A percentile compares a stretch with the other conserved stretches of the same genome.
Evolutionary conservation across 306 rosid species (phyloP).

Genomic region (Casuarina cunninghamiana): DNA sequence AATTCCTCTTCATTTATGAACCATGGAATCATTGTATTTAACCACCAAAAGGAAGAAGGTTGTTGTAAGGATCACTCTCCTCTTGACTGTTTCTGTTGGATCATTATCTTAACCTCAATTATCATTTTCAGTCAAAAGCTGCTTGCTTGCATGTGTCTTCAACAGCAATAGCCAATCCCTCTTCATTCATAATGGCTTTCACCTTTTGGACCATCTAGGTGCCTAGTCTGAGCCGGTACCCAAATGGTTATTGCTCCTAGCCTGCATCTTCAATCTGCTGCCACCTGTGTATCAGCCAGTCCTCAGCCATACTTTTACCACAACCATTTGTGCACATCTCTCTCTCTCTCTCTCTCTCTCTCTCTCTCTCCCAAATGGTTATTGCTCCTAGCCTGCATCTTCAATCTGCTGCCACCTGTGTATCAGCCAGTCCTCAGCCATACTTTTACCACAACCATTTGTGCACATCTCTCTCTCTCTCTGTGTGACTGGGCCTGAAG

Average conservation of each 20-base stretch:
- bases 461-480: background rate
- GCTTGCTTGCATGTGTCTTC: background rate
- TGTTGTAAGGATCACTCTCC: background rate
- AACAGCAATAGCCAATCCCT: constrained; percentile 7
- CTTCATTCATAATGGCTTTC: constrained; percentile 4
- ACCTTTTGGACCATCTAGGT: constrained; percentile 14
- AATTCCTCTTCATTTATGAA: background rate
- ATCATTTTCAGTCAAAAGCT: background rate
- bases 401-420: background rate
- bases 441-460: background rate
- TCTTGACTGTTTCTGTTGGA: background rate
- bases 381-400: constrained; percentile 12
- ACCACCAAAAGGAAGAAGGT: background rate
- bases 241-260: constrained; percentile 3
- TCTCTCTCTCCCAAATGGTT: background rate
- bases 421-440: background rate
- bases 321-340: background rate
- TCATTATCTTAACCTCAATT: background rate
- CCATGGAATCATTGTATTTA: background rate
- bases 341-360: background rate
- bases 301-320: background rate
- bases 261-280: constrained; percentile 6
- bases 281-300: background rate
- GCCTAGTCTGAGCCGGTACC: background rate
- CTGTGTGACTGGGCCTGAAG: background rate